These are phyloP conservation scores for Metarhizium sp. DNA, from an alignment of 2,329 filamentous ascomycete species.

Conservation along the genomic window DNA sequence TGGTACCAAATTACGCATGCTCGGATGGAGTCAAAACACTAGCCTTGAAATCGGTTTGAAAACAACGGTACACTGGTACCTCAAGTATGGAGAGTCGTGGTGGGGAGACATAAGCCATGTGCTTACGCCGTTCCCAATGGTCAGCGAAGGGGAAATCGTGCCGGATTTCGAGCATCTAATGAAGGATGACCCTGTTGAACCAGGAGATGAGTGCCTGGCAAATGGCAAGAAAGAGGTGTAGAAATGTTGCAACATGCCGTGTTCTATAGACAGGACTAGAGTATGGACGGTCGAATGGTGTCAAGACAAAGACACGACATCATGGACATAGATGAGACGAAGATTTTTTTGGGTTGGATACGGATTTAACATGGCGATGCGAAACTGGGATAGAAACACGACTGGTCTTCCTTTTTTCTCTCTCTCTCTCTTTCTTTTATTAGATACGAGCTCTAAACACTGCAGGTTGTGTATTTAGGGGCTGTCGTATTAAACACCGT, in stretches of 20 bases:
- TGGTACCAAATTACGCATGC: slow-evolving; percentile 53
- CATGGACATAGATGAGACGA: background rate
- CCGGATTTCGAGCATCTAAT: slow-evolving; percentile 33
- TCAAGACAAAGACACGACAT: background rate
- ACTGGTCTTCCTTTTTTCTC: background rate
- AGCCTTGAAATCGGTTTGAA: slow-evolving; percentile 53
- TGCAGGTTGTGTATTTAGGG: too few relatives aligned
- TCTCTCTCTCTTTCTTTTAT: background rate
- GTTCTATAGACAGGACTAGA: background rate
- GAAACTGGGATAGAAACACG: background rate
- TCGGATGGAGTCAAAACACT: slow-evolving; percentile 63
- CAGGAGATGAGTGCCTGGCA: slow-evolving; percentile 13
- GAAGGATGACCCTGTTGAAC: slow-evolving; percentile 22
- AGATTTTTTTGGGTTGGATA: background rate
- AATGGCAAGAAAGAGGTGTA: background rate
- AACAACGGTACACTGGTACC: slow-evolving; percentile 63
- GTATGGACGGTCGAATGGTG: background rate
- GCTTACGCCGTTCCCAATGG: slow-evolving; percentile 57
- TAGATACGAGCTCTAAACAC: too few relatives aligned
- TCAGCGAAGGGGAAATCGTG: slow-evolving; percentile 45
- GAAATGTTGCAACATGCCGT: background rate
- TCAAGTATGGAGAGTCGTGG: slow-evolving; percentile 55
- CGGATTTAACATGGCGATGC: background rate
- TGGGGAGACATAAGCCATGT: slow-evolving; percentile 65
- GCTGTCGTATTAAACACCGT: too few relatives aligned